phyloP scores from a whole-genome alignment of 345 rosid species.

The Gossypium stocksii region DNA sequence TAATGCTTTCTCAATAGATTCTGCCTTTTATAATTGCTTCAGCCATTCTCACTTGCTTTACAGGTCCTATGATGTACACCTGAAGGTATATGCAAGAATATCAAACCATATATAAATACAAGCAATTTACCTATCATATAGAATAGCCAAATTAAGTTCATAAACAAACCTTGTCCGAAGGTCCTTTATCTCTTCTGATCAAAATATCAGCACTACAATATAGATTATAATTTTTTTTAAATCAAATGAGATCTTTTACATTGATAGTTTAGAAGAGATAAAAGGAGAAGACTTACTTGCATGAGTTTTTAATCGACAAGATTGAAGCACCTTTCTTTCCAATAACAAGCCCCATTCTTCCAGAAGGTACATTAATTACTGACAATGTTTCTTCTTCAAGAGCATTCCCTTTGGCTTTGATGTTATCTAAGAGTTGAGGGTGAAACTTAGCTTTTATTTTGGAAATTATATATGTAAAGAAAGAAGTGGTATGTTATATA shows the following conservation, averaged over 20 bases:
- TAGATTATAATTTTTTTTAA: not conserved
- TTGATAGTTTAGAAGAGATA: not conserved
- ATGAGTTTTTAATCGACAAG: slow-evolving; percentile 70
- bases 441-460: not conserved
- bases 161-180: slow-evolving; percentile 72
- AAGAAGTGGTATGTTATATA: too few relatives aligned
- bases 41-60: slow-evolving; percentile 80
- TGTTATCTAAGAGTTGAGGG: slow-evolving; percentile 37
- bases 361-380: slow-evolving; percentile 76
- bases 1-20: slow-evolving; percentile 25
- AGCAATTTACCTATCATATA: not conserved
- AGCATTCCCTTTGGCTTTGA: slow-evolving; percentile 35
- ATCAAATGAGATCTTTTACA: not conserved
- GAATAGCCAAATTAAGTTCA: not conserved
- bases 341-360: slow-evolving; percentile 84
- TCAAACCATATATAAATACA: not conserved
- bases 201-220: slow-evolving; percentile 72
- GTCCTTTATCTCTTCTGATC: slow-evolving; percentile 74
- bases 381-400: slow-evolving; percentile 77
- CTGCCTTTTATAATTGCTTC: slow-evolving; percentile 88
- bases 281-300: slow-evolving; percentile 45
- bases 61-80: slow-evolving; percentile 81
- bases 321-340: slow-evolving; percentile 84
- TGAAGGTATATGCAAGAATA: slow-evolving; percentile 15
- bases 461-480: not conserved